These are phyloP conservation scores for Brassica cretica DNA, from an alignment of 345 rosid genomes.

Conservation along the genomic window DNA sequence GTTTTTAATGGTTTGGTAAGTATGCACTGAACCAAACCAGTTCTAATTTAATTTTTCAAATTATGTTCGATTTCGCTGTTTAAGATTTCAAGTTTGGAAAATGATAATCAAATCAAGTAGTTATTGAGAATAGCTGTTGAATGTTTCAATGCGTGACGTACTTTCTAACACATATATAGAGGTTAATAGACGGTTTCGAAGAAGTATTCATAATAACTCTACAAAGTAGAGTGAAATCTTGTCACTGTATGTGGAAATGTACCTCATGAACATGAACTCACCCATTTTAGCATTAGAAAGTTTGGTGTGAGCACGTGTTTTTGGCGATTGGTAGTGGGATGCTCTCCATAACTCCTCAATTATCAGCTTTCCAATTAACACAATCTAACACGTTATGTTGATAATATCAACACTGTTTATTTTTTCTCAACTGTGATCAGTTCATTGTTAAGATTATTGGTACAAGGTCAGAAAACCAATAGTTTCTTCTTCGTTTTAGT, in stretches of 20 bases:
- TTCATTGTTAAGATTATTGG: background rate
- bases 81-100: background rate
- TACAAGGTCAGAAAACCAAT: background rate
- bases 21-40: background rate
- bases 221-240: background rate
- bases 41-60: background rate
- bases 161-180: background rate
- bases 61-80: background rate
- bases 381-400: background rate
- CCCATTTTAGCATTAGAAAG: background rate
- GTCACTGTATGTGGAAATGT: background rate
- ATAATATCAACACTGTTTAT: background rate
- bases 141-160: background rate
- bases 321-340: background rate
- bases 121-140: background rate
- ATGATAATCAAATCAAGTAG: background rate
- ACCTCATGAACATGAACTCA: conserved; percentile 4
- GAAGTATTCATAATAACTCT: background rate
- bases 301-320: conserved; percentile 5
- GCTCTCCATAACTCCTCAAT: background rate
- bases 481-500: no score
- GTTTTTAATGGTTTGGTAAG: conserved; percentile 1
- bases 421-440: background rate
- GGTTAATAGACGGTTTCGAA: background rate
- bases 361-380: background rate